These are phyloP conservation scores for Aphanomyces cochlioides DNA, from an alignment of 352 stramenopile genomes.

Conservation along the genomic window DNA sequence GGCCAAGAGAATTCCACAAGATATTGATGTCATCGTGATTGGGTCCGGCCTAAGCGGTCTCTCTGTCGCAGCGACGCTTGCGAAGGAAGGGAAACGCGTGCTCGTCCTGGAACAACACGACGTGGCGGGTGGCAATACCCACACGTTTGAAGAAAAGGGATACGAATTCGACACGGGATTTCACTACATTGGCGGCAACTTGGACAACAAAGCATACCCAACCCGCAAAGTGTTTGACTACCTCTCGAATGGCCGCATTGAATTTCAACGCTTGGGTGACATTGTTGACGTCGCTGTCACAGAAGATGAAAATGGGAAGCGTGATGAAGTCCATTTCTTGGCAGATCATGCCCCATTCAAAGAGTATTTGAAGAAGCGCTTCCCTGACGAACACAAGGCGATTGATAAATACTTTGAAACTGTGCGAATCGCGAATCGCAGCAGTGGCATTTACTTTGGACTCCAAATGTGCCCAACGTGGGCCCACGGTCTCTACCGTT, in stretches of 20 bases:
- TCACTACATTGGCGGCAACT: slow-evolving; percentile 43
- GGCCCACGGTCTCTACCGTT: slow-evolving; percentile 31
- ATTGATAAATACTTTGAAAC: slow-evolving; percentile 31
- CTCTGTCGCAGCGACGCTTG: slow-evolving; percentile 35
- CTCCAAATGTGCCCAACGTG: slow-evolving; percentile 33
- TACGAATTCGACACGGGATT: slow-evolving; percentile 53
- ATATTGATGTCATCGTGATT: slow-evolving; percentile 46
- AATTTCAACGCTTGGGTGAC: slow-evolving; percentile 21
- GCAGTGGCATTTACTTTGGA: slow-evolving; percentile 3
- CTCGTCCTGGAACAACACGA: slow-evolving; percentile 49
- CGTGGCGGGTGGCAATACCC: slow-evolving; percentile 40
- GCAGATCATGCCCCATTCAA: slow-evolving; percentile 10
- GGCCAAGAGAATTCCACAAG: slow-evolving; percentile 29
- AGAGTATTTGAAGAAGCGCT: slow-evolving; percentile 9
- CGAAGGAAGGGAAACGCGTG: slow-evolving; percentile 38
- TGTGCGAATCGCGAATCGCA: neutral
- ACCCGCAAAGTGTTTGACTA: slow-evolving; percentile 30
- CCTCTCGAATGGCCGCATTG: slow-evolving; percentile 3
- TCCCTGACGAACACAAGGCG: slow-evolving; percentile 30
- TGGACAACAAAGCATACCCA: slow-evolving; percentile 32
- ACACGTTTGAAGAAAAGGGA: slow-evolving; percentile 42
- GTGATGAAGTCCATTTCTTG: slow-evolving; percentile 20
- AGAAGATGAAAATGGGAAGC: neutral
- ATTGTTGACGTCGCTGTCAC: slow-evolving; percentile 13
- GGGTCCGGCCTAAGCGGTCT: slow-evolving; percentile 43